Base-by-base conservation (phyloP, 108 stramenopile species). In the Pseudonitzschia multiseries region DNA sequence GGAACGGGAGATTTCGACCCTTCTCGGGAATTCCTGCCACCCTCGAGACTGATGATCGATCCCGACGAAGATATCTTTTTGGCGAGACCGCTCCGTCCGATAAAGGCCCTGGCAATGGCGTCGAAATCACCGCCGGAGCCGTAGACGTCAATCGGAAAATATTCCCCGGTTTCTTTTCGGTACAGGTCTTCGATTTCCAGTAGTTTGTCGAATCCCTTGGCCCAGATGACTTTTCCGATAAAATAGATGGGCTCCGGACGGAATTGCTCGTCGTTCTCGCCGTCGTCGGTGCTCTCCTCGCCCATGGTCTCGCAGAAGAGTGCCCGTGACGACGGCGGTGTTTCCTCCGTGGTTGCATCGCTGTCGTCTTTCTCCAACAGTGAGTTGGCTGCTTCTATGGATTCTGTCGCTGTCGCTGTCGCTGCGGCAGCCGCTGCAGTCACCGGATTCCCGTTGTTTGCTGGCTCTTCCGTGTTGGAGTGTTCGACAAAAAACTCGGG, bases 191-290 rank as follows among this genome's bases (percentile, higher is more conserved):
- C 74, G 15, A 98, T 53, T 31, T 91, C 81, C 41, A 98, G 64
- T 82, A 98, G 76, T 2, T 84, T 80, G 71, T 94, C 95, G 70
- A 96, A 92, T 22, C 96, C 92, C 83, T 98, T 98, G 21, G 94
- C 92, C 96, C 96, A 98, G 9, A 97, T 80, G 61, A 96, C 72
- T 69, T 97, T 98, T 60, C 97, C 97, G 76, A 98, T 91, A 68
- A 97, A 98, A 74, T 98, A 98, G 1, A 89, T 85, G n/a, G 22
- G 59, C 40, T 62, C 61, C 26, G 44, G 2, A 10, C 8, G 44
- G 44, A 67, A 62, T n/a, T 31, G 15, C 26, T 59, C 42, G 17
- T 53, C 59, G 20, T 28, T 46, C 10, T 74, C 74, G 26, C 64
- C 72, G 72, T 67, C 74, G 52, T 59, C 51, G 70, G n/a, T 29